phyloP scores from a whole-genome alignment of 192 early-diverging fungal genomes.

The Phycomyces blakesleeanus region DNA sequence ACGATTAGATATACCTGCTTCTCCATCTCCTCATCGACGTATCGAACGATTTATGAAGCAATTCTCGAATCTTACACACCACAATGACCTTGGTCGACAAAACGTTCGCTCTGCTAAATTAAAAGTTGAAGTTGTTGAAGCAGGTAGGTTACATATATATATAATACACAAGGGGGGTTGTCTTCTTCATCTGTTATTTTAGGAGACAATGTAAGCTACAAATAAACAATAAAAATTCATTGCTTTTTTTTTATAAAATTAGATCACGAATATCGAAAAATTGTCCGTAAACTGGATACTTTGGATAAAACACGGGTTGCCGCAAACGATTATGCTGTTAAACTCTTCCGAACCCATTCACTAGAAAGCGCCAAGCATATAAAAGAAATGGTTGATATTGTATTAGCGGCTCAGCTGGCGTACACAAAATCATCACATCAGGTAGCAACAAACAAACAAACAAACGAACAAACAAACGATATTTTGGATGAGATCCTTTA shows the following conservation, averaged over 20 bases:
- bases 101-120: constrained; percentile 27
- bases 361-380: constrained; percentile 1
- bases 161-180: too few species aligned
- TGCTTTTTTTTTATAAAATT: background rate
- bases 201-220: too few species aligned
- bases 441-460: constrained; percentile 3
- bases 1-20: background rate
- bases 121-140: constrained; percentile 30
- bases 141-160: constrained; percentile 15
- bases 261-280: constrained; percentile 24
- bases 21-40: constrained; percentile 13
- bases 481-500: background rate
- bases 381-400: background rate
- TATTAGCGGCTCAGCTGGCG: constrained; percentile 4
- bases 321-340: constrained; percentile 7
- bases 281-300: constrained; percentile 18
- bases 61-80: constrained; percentile 14
- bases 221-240: background rate
- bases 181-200: too few species aligned
- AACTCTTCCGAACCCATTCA: background rate
- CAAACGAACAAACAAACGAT: background rate
- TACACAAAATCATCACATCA: background rate
- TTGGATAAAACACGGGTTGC: background rate
- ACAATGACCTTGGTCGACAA: constrained; percentile 18
- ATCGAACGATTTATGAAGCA: constrained; percentile 31